A percentile compares a stretch with the other conserved stretches of the same genome.
phyloP scores from a whole-genome alignment of 179 eudicot species.

The Amaranthus tricolor region DNA sequence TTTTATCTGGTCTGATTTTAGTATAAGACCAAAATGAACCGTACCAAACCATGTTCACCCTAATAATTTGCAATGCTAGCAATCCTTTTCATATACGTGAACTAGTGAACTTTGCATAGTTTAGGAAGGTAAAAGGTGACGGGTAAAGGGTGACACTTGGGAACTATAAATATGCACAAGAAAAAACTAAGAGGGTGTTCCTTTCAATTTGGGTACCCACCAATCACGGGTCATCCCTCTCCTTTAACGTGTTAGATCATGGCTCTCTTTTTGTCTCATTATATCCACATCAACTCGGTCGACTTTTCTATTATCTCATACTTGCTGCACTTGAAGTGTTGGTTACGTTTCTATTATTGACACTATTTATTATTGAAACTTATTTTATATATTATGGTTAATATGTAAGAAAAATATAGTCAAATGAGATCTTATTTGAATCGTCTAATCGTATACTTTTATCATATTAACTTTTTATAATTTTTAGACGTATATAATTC shows the following conservation, averaged over 20 bases:
- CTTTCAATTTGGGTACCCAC: conserved; percentile 18
- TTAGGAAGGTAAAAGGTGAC: background rate
- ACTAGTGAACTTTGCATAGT: conserved; percentile 3
- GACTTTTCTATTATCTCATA: no score
- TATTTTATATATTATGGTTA: no score
- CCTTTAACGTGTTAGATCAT: conserved; percentile 13
- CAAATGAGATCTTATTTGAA: no score
- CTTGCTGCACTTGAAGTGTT: no score
- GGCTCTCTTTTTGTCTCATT: conserved; percentile 21
- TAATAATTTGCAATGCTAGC: background rate
- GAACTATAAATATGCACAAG: background rate
- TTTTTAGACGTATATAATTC: no score
- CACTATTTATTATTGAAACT: no score
- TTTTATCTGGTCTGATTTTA: conserved; percentile 12
- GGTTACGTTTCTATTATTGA: no score
- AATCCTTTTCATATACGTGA: conserved; percentile 5
- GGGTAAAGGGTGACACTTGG: background rate
- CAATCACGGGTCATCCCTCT: conserved; percentile 28
- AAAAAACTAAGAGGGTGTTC: no score
- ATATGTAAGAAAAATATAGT: no score
- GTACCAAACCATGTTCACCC: no score
- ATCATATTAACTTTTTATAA: no score
- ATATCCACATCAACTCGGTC: conserved; percentile 12
- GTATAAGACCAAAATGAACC: background rate
- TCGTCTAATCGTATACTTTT: no score